Conservation (phyloP, 2,329 filamentous ascomycete species). For the Clarireedia monteithiana region DNA sequence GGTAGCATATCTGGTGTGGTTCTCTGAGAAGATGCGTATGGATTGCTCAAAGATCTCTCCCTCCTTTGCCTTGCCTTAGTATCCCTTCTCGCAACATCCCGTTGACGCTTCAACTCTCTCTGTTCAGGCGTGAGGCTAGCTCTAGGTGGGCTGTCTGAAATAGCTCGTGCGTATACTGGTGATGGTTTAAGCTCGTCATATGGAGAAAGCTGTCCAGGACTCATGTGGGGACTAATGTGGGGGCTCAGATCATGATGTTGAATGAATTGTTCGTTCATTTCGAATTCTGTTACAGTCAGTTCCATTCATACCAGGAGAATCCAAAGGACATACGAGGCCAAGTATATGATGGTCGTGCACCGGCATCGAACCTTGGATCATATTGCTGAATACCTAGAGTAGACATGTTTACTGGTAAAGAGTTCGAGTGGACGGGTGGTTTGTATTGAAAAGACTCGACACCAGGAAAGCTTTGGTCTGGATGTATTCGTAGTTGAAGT, state of each 20-base stretch:
- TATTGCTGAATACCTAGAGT: constrained; percentile 28
- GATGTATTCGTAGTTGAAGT: constrained; percentile 22
- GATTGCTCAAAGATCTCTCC: constrained; percentile 29
- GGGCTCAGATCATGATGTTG: constrained; percentile 15
- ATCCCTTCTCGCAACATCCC: constrained; percentile 50
- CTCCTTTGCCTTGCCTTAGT: constrained; percentile 48
- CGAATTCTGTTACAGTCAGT: constrained; percentile 24
- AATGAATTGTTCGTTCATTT: constrained; percentile 26
- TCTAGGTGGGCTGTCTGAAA: constrained; percentile 50
- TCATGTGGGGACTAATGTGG: constrained; percentile 19
- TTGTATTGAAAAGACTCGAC: constrained; percentile 8
- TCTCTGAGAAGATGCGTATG: constrained; percentile 26
- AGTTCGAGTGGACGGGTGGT: constrained; percentile 13
- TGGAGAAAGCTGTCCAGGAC: constrained; percentile 21
- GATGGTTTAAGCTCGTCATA: constrained; percentile 27
- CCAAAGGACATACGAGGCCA: constrained; percentile 27
- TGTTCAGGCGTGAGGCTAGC: constrained; percentile 49
- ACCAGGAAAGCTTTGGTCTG: constrained; percentile 18
- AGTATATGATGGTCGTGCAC: constrained; percentile 24
- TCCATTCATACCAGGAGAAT: background rate
- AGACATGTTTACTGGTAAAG: constrained; percentile 16
- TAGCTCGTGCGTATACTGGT: constrained; percentile 27
- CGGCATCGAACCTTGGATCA: constrained; percentile 26
- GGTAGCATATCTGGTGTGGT: constrained; percentile 28
- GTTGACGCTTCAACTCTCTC: constrained; percentile 53